Evolutionary conservation across 768 basidiomycete species (phyloP).

Genomic region (Lactarius indigo): DNA sequence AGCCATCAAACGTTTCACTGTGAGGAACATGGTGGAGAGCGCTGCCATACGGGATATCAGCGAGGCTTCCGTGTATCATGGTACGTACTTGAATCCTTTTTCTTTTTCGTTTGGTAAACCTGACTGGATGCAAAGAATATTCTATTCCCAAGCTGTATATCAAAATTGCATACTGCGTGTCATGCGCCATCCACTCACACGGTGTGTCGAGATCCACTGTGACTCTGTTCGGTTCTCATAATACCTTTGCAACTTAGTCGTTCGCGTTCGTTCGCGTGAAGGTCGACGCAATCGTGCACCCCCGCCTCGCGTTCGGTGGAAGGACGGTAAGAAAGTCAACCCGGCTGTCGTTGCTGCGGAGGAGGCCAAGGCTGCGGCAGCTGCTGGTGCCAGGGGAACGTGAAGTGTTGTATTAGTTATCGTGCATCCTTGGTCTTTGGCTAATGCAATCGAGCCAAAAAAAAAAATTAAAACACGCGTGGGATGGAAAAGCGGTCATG

Average conservation of each 20-base stretch:
- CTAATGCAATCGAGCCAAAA: background rate
- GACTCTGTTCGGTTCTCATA: background rate
- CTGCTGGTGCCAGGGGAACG: slow-evolving; percentile 31
- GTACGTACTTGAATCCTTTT: slow-evolving; percentile 43
- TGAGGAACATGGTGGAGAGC: slow-evolving; percentile 99
- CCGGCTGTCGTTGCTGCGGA: slow-evolving; percentile 92
- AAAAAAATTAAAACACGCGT: background rate
- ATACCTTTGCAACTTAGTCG: slow-evolving; percentile 50
- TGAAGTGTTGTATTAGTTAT: slow-evolving; percentile 25
- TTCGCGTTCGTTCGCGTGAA: slow-evolving; percentile 95
- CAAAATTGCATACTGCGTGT: slow-evolving; percentile 98
- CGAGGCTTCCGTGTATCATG: slow-evolving; percentile 90
- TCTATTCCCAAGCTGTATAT: slow-evolving; percentile 95
- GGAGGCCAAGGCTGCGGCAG: slow-evolving; percentile 68
- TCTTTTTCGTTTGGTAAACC: background rate
- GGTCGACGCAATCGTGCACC: slow-evolving; percentile 97
- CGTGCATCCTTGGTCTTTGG: slow-evolving; percentile 8
- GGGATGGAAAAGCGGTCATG: background rate
- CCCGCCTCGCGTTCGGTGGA: slow-evolving; percentile 93
- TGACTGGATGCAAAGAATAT: slow-evolving; percentile 60
- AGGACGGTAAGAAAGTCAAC: slow-evolving; percentile 94
- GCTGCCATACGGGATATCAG: slow-evolving; percentile 97
- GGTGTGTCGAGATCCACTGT: slow-evolving; percentile 47
- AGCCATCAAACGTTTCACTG: slow-evolving; percentile 99
- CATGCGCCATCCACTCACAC: slow-evolving; percentile 99